Evolutionary conservation across 192 early-diverging fungal genomes (phyloP), one percentile per base, ranked within the genome.

Genomic region (Kappamyces sp.): DNA sequence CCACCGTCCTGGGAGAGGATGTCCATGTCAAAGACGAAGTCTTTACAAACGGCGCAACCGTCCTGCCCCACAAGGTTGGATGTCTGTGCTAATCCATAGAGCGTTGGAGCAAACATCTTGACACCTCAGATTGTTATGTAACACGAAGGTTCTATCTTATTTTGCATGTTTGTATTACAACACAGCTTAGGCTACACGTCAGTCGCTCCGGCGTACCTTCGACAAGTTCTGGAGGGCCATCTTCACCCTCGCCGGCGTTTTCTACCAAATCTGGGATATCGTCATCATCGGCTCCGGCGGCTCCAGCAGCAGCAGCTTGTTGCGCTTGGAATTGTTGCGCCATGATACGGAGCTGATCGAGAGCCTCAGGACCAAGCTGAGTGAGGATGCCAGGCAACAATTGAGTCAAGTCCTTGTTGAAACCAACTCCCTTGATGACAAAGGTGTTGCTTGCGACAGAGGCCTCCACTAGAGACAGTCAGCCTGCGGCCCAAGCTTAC

Each of bases 1-100:
- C 85, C 35, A 89, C 91, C n/a, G 96, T 98, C 32, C 76, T 98
- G 54, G 96, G 96, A 59, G 93, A 97, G 60, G 93, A 98, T 78
- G 96, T 98, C 32, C 87, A 91, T 45, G 81, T 98, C 40, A 81
- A 79, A 47, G 93, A 95, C 67, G 96, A 97, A 60, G 52, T 77
- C 6, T 75, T 59, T 54, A 48, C 72, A 38, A 80, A 78, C 52
- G 78, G 78, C 14, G 78, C 59, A 2, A 63, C 64, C 7, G 69
- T 80, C 41, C 63, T 80, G 11, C 78, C 78, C 3, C 78, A 80
- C 66, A 67, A 98, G 68, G 45, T 55, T 11, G 41, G 32, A 3
- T 34, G 47, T 6, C 37, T 36, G 22, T 22, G 22, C 22, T 42
- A 31, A 5, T 38, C 11, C 22, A 0, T 52, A 61, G 61, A 66